A percentile compares a stretch with the other conserved stretches of the same genome.
Conservation (phyloP, 305 asterid genomes). For the Rubia balearica region DNA sequence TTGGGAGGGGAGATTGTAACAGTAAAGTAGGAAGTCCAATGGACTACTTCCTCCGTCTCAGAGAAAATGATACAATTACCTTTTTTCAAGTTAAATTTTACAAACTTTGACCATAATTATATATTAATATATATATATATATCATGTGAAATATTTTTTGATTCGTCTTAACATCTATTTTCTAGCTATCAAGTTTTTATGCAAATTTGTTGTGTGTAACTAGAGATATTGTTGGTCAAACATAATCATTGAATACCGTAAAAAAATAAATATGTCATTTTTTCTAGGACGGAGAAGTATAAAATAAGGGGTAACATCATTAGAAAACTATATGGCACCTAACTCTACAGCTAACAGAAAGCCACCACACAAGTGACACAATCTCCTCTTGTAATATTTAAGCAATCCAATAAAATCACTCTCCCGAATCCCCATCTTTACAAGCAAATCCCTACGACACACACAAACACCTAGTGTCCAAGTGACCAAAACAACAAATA, state of each 20-base stretch:
- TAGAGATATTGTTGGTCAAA: too few species aligned
- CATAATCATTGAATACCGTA: too few species aligned
- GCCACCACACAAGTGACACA: conserved; percentile 9
- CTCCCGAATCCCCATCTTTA: not conserved
- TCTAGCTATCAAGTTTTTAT: too few species aligned
- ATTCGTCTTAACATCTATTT: too few species aligned
- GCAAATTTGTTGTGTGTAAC: too few species aligned
- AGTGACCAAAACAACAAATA: not conserved
- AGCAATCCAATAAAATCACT: conserved; percentile 5
- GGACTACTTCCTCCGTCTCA: too few species aligned
- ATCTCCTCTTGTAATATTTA: conserved; percentile 8
- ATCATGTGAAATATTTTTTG: too few species aligned
- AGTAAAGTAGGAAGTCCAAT: not conserved
- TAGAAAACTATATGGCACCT: conserved; percentile 23
- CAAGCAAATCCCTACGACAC: not conserved
- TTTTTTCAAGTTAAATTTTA: too few species aligned
- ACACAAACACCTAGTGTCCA: not conserved
- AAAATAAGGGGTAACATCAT: conserved; percentile 3
- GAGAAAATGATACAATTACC: too few species aligned
- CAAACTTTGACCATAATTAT: too few species aligned
- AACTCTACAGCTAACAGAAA: conserved; percentile 21
- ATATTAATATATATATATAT: too few species aligned
- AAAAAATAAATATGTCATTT: too few species aligned
- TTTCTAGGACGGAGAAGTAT: not conserved
- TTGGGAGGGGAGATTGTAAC: not conserved